A percentile compares a stretch with the other conserved stretches of the same genome.
Conservation (phyloP, 208 protist genomes). For the Trypanosoma boissoni region DNA sequence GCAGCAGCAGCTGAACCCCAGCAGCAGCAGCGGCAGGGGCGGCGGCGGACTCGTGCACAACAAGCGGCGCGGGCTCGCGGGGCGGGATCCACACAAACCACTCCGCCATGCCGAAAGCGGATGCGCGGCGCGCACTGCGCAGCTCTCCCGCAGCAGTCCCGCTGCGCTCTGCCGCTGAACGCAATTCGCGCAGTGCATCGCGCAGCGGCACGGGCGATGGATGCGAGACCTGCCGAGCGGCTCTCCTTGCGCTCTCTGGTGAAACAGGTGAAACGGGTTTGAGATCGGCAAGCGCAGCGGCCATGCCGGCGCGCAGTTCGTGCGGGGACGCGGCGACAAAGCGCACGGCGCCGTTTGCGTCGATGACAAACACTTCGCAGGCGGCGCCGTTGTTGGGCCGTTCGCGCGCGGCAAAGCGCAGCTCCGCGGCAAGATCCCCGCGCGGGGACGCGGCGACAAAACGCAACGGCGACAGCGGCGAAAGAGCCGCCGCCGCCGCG, state of each 20-base stretch:
- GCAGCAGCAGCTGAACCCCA: conserved; percentile 26
- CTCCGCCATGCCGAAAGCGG: not conserved
- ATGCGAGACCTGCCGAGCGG: not conserved
- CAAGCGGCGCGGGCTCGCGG: conserved; percentile 10
- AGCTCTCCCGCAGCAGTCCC: conserved; percentile 1
- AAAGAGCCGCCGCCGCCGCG: not conserved
- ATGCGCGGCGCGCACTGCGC: conserved; percentile 3
- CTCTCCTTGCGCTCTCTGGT: not conserved
- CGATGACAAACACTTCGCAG: conserved; percentile 6
- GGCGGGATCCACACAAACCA: conserved; percentile 29
- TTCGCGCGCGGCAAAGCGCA: not conserved
- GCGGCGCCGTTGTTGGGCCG: too few relatives aligned
- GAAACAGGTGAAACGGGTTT: too few relatives aligned
- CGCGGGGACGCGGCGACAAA: not conserved
- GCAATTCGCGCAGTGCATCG: conserved; percentile 1
- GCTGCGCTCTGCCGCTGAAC: not conserved
- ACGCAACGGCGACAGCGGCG: not conserved
- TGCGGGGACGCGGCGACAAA: not conserved
- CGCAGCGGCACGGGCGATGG: not conserved
- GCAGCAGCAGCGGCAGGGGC: too few relatives aligned
- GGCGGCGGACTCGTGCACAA: conserved; percentile 22
- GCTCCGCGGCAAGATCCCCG: not conserved
- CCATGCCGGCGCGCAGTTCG: not conserved
- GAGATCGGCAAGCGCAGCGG: too few relatives aligned
- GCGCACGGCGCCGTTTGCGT: not conserved